Conservation (phyloP, 441 rosid species). For the Kokia cookei region DNA sequence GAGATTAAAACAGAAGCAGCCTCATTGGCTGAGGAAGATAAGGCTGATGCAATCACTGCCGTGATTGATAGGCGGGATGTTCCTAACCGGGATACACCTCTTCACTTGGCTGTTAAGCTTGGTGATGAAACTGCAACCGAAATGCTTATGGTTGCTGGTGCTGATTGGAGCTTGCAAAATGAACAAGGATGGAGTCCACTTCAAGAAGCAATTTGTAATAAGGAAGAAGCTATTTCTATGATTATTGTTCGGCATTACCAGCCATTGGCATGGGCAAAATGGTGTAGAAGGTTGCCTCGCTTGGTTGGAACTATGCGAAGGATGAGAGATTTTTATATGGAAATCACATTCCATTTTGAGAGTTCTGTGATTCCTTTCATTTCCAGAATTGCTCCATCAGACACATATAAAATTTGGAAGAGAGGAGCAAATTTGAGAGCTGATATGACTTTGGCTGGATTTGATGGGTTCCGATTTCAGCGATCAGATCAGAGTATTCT, state of each 20-base stretch:
- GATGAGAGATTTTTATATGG: constrained; percentile 98
- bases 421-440: constrained; percentile 90
- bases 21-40: constrained; percentile 79
- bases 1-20: constrained; percentile 70
- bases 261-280: constrained; percentile 95
- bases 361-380: constrained; percentile 95
- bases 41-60: constrained; percentile 65
- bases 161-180: constrained; percentile 96
- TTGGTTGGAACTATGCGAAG: constrained; percentile 67
- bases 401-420: constrained; percentile 93
- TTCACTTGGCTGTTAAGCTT: constrained; percentile 87
- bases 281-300: constrained; percentile 95
- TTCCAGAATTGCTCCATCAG: constrained; percentile 91
- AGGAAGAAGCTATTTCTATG: constrained; percentile 76
- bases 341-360: constrained; percentile 88
- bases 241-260: constrained; percentile 81
- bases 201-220: constrained; percentile 87
- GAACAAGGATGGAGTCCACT: constrained; percentile 97
- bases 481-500: constrained; percentile 85
- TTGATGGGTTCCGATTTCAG: constrained; percentile 90
- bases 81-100: constrained; percentile 86
- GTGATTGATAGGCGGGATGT: constrained; percentile 86
- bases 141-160: constrained; percentile 92
- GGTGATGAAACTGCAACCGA: constrained; percentile 72
- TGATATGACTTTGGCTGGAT: constrained; percentile 96